Percentiles rank a stretch among this genome's conserved stretches.
Evolutionary conservation across 257 asterid species (phyloP).

Genomic region (Leptodermis oblonga): DNA sequence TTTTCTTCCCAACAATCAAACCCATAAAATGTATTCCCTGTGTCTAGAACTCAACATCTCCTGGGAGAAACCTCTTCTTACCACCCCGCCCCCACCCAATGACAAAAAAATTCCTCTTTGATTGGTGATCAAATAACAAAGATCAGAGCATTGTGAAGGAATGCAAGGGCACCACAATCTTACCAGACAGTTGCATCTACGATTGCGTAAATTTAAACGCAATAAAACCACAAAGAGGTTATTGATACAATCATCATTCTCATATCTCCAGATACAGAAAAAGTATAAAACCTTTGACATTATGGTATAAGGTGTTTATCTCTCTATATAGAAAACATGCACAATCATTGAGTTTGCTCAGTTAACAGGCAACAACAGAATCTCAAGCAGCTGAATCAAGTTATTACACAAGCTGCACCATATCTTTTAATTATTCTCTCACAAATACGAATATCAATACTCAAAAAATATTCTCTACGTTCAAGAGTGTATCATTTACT

Average conservation of each 20-base stretch:
- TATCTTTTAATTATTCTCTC: not conserved
- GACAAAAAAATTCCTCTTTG: too few species aligned
- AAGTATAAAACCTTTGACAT: not conserved
- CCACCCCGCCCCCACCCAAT: too few species aligned
- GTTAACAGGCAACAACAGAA: not conserved
- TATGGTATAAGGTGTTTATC: not conserved
- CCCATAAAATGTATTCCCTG: too few species aligned
- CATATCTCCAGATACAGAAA: not conserved
- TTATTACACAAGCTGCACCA: not conserved
- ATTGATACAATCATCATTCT: not conserved
- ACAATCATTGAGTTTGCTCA: not conserved
- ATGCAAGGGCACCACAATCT: not conserved
- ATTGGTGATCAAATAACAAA: too few species aligned
- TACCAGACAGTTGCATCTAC: not conserved
- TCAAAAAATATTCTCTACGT: not conserved
- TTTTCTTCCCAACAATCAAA: too few species aligned
- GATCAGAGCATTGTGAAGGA: too few species aligned
- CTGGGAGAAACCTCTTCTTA: too few species aligned
- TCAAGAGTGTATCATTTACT: not conserved
- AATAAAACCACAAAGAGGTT: too few species aligned
- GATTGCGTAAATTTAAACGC: too few species aligned
- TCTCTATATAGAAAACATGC: not conserved
- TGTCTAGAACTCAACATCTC: too few species aligned
- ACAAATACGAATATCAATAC: not conserved
- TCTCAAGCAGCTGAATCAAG: not conserved